phyloP scores from a whole-genome alignment of 306 rosid genomes.

The Alnus rubra region DNA sequence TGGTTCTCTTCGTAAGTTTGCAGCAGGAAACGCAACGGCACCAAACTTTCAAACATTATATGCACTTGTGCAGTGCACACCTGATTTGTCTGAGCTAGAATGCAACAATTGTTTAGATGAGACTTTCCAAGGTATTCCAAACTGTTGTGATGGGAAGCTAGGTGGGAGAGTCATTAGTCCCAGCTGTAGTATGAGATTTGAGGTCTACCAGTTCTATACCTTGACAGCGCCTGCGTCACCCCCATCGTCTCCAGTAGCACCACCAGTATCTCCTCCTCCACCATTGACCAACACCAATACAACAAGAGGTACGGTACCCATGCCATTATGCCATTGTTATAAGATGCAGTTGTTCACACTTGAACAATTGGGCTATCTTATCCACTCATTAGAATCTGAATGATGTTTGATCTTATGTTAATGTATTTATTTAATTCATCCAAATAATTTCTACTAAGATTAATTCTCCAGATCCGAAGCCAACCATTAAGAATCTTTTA shows the following conservation, averaged over 20 bases:
- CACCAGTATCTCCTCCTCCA: conserved; percentile 14
- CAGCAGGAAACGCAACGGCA: background rate
- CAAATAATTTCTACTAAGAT: background rate
- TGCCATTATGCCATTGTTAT: background rate
- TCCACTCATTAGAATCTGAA: background rate
- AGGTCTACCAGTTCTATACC: conserved; percentile 17
- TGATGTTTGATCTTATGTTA: too few species aligned
- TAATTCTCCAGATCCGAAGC: too few species aligned
- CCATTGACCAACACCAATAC: background rate
- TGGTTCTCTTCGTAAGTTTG: conserved; percentile 22
- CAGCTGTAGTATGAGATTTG: conserved; percentile 44
- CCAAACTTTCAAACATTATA: background rate
- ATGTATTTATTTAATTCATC: background rate
- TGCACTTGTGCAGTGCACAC: conserved; percentile 37
- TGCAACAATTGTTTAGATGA: conserved; percentile 16
- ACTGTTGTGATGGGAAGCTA: conserved; percentile 2
- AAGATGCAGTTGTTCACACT: background rate
- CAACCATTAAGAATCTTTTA: background rate
- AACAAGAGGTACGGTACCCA: conserved; percentile 30
- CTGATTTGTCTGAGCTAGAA: conserved; percentile 13
- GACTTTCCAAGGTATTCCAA: background rate
- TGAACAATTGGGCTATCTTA: background rate
- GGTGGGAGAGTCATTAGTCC: conserved; percentile 29
- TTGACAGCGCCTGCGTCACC: background rate
- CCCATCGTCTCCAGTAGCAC: background rate